Percentiles rank a stretch among this genome's conserved stretches.
These are phyloP conservation scores for Setaria italica DNA, from an alignment of 202 grass and related monocot genomes.

Conservation along the genomic window DNA sequence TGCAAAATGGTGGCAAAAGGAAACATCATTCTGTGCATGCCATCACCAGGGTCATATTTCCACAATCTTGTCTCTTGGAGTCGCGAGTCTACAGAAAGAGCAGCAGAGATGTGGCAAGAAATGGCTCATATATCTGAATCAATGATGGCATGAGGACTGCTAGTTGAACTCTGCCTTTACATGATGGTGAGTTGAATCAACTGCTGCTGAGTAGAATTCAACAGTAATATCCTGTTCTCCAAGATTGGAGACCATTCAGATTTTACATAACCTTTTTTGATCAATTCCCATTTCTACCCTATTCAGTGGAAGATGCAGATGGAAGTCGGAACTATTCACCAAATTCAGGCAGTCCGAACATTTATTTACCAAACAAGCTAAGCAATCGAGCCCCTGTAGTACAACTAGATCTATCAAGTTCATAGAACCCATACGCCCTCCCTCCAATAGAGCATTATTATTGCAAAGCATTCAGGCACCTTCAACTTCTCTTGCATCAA, in stretches of 20 bases:
- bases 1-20: slow-evolving; percentile 12
- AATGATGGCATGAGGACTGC: not conserved
- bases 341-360: not conserved
- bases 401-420: not conserved
- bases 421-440: not conserved
- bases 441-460: not conserved
- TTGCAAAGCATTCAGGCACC: not conserved
- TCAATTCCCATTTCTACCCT: not conserved
- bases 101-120: not conserved
- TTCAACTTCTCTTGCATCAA: not conserved
- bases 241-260: not conserved
- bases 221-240: not conserved
- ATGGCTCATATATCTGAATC: not conserved
- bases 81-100: not conserved
- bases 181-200: not conserved
- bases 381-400: not conserved
- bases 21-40: not conserved
- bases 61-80: not conserved
- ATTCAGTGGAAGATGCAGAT: not conserved
- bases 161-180: not conserved
- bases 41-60: not conserved
- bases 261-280: not conserved
- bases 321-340: not conserved
- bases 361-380: not conserved
- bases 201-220: not conserved